Base-by-base conservation (phyloP, 352 stramenopile species). In the Globisporangium heterothallicum region DNA sequence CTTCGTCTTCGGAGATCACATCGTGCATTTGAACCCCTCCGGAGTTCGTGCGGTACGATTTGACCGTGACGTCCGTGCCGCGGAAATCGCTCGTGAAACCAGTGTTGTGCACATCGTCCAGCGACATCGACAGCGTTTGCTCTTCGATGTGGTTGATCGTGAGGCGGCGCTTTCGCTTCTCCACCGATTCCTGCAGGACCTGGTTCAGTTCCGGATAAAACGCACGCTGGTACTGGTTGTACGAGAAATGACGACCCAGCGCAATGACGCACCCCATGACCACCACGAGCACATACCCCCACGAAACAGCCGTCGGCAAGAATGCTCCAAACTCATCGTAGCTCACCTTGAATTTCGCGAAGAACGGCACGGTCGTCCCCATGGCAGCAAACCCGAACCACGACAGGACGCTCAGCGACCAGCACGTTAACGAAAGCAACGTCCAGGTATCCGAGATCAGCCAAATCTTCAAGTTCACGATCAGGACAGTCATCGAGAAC, bases 401-500 rank as follows among this genome's bases (percentile, higher is more conserved):
- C 1, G 74, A 73, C 25, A 85, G 59, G 27, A 92, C 74, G 47
- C 81, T 92, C 26, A 64, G 59, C 3, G 79, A 51, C 72, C 76
- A 90, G 27, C 79, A 76, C 0, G 60, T 56, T 13, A 82, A 64
- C 21, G 75, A 78, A 22, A 92, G 34, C 38, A 67, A 44, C n/a
- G 78, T 89, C 81, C 81, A 92, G 13, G 72, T 86, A 48, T 88
- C 78, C 1, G 78, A 74, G 60, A 92, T 86, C 53, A 92, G 76
- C 61, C 74, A 88, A 21, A 92, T 84, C 81, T 99, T 99, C 51
- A 97, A 72, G 57, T 97, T 98, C 26, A 98, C 83, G 30, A 97
- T 82, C 53, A 98, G 69, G 16, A 99, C 84, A 0, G 97, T 80
- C 44, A 95, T 78, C 12, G 88, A 94, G 65, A 97, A 98, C 8